These are phyloP conservation scores for Aureobasidium sp. DNA, from an alignment of 2,329 filamentous ascomycete genomes.

Conservation along the genomic window DNA sequence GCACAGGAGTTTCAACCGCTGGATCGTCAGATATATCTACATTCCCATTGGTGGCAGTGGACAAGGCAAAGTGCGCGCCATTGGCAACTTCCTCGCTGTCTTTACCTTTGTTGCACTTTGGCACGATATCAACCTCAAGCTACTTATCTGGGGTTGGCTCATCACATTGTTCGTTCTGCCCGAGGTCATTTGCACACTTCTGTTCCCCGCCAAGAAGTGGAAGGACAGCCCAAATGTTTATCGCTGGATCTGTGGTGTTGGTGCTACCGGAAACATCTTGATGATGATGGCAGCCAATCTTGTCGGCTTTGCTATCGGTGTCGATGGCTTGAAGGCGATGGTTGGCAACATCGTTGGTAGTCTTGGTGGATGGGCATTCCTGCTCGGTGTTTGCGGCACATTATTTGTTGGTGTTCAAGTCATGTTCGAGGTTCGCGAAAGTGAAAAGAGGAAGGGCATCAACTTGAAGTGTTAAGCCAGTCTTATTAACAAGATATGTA, in stretches of 20 bases:
- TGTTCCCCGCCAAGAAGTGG: constrained; percentile 71
- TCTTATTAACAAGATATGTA: not conserved
- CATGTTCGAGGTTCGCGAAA: constrained; percentile 93
- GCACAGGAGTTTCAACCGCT: constrained; percentile 93
- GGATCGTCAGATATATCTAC: constrained; percentile 90
- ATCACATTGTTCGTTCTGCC: constrained; percentile 90
- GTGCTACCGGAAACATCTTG: constrained; percentile 73
- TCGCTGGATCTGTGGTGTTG: constrained; percentile 69
- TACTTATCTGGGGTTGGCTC: constrained; percentile 96
- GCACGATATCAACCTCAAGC: constrained; percentile 88
- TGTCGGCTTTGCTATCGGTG: constrained; percentile 85
- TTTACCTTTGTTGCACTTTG: constrained; percentile 97
- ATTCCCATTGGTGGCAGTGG: constrained; percentile 79
- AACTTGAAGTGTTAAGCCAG: constrained; percentile 64
- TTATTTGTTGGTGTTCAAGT: constrained; percentile 81
- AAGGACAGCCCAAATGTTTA: constrained; percentile 61
- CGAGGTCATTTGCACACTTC: constrained; percentile 61
- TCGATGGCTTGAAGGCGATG: constrained; percentile 77
- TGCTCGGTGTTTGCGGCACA: constrained; percentile 59
- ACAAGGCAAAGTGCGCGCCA: constrained; percentile 45
- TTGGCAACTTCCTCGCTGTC: constrained; percentile 70
- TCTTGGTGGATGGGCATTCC: constrained; percentile 65
- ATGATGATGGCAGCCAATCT: constrained; percentile 97
- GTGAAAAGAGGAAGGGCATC: constrained; percentile 73
- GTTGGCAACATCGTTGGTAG: constrained; percentile 66